These are phyloP conservation scores for Rubroshorea leprosula DNA, from an alignment of 345 rosid genomes.

Conservation along the genomic window DNA sequence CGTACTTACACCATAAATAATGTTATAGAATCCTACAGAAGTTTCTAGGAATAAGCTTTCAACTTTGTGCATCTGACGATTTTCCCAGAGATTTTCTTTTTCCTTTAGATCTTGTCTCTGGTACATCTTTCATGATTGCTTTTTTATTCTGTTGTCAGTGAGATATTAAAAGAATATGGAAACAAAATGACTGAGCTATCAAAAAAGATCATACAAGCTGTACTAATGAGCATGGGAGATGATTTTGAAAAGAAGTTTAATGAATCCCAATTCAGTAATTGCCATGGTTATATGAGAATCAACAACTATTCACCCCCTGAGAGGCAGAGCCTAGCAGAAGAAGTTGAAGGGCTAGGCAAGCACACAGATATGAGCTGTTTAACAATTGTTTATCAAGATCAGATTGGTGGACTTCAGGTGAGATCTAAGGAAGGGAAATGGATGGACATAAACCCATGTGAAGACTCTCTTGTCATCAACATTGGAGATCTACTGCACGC, in stretches of 20 bases:
- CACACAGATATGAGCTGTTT: conserved; percentile 86
- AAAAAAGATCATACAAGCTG: conserved; percentile 34
- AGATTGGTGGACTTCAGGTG: conserved; percentile 71
- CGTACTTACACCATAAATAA: too few species aligned
- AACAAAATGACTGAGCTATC: conserved; percentile 49
- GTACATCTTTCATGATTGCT: background rate
- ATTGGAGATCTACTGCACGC: conserved; percentile 79
- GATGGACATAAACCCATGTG: conserved; percentile 44
- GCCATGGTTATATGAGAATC: conserved; percentile 65
- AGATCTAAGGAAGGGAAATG: conserved; percentile 52
- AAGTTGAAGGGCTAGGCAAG: conserved; percentile 71
- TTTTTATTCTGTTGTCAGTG: too few species aligned
- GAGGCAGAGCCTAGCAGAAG: too few species aligned
- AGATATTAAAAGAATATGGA: conserved; percentile 54
- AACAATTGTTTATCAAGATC: conserved; percentile 65
- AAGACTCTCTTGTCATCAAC: conserved; percentile 59
- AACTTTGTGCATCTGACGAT: too few species aligned
- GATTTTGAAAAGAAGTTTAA: conserved; percentile 29
- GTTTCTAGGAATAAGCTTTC: too few species aligned
- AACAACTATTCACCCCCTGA: conserved; percentile 52
- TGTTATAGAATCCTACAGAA: too few species aligned
- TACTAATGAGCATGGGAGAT: conserved; percentile 44
- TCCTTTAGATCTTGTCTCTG: too few species aligned
- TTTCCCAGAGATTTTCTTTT: too few species aligned
- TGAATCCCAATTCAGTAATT: conserved; percentile 38